Base-by-base conservation (phyloP, 1,139 yeast species). In the Scheffersomyces quercinus region DNA sequence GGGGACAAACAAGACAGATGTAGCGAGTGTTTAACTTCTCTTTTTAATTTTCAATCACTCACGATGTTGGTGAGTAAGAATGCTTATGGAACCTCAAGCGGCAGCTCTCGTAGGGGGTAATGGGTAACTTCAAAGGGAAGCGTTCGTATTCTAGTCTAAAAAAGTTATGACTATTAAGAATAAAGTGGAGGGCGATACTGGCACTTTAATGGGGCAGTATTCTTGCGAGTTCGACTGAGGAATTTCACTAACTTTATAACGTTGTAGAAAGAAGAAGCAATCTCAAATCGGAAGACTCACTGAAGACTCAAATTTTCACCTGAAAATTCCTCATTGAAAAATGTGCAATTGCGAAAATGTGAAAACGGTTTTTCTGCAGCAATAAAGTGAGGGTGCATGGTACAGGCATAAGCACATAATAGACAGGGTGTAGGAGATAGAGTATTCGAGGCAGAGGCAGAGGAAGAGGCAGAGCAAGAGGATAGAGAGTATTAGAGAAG, bases 21-120 rank as follows among this genome's bases (percentile, higher is more conserved):
- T 37, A 24, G 32, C n/a, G 35, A 34, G 28, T 37, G 31, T 26
- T 16, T 20, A 20, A 20, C 16, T 28, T 24, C 24, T 33, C 20
- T 37, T 35, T 37, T 35, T 33, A 32, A 30, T 42, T 43, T 16
- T 35, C 42, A 43, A 42, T 46, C 45, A 66, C 73, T 68, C 73
- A 67, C 72, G 48, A 44, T 35, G 35, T 39, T 28, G 41, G 71
- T 61, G 73, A 68, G 73, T 60, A 50, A 41, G 38, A 30, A 39
- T 41, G 44, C 44, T 42, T 47, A 54, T 50, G 40, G 52, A 57
- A 68, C 73, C 65, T 70, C 77, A 71, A 66, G 75, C 77, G 77
- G 77, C 77, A 71, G 75, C 77, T 71, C 77, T 70, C 77, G 77
- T 71, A 43, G 52, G 43, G 29, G 36, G 40, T 40, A 41, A 30